Evolutionary conservation across 2,329 filamentous ascomycete genomes (phyloP).

Genomic region (Aureobasidium sp.): DNA sequence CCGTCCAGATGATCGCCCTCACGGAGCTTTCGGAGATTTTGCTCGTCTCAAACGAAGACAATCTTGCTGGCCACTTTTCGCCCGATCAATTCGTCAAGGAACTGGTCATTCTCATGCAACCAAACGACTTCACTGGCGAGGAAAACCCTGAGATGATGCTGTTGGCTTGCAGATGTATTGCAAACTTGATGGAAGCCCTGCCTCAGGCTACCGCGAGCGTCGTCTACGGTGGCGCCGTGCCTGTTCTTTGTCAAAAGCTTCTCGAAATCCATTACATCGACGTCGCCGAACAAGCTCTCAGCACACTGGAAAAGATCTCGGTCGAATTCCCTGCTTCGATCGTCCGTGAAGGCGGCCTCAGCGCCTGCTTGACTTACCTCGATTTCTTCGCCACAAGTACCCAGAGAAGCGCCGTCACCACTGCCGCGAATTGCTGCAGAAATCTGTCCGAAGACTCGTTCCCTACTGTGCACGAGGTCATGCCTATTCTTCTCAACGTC

Average conservation of each 20-base stretch:
- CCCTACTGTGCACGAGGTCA: constrained; percentile 82
- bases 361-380: constrained; percentile 89
- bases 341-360: constrained; percentile 88
- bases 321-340: constrained; percentile 92
- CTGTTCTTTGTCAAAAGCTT: constrained; percentile 87
- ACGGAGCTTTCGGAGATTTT: constrained; percentile 91
- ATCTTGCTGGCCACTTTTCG: constrained; percentile 87
- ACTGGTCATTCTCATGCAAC: constrained; percentile 83
- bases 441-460: constrained; percentile 95
- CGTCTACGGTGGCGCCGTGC: constrained; percentile 94
- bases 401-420: constrained; percentile 92
- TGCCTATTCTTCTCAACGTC: constrained; percentile 90
- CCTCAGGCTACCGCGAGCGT: constrained; percentile 90
- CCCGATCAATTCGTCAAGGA: constrained; percentile 95
- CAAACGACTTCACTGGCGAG: constrained; percentile 69
- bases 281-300: constrained; percentile 90
- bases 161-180: constrained; percentile 86
- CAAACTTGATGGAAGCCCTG: constrained; percentile 95
- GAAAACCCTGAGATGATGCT: constrained; percentile 98
- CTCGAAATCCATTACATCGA: constrained; percentile 97
- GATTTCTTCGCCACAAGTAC: constrained; percentile 98
- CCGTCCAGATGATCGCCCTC: constrained; percentile 82
- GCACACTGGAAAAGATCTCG: constrained; percentile 95
- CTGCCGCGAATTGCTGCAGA: constrained; percentile 94
- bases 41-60: constrained; percentile 92